A percentile compares a stretch with the other conserved stretches of the same genome.
These are phyloP conservation scores for Sporothrix inflata DNA, from an alignment of 2,329 filamentous ascomycete genomes.

Conservation along the genomic window DNA sequence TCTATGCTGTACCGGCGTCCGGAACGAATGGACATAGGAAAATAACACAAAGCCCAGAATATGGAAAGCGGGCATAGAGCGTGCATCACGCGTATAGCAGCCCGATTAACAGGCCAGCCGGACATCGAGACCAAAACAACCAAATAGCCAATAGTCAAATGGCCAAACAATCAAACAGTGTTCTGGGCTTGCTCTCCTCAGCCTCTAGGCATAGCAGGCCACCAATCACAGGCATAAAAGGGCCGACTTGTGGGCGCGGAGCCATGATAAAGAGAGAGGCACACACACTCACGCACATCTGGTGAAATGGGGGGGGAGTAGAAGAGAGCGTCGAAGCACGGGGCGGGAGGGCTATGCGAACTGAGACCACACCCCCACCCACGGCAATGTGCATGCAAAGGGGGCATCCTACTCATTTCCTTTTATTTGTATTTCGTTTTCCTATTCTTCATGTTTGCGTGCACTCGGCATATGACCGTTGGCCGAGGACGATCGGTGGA, in stretches of 20 bases:
- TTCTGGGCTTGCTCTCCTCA: neutral
- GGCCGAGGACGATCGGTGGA: neutral
- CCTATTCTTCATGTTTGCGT: neutral
- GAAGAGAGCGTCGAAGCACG: neutral
- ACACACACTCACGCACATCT: neutral
- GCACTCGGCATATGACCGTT: neutral
- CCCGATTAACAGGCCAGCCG: no score
- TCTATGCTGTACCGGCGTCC: no score
- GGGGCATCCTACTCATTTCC: neutral
- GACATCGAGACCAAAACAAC: neutral
- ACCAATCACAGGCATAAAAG: conserved; percentile 23
- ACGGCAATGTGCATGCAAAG: conserved; percentile 8
- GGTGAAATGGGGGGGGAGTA: neutral
- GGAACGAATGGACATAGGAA: no score
- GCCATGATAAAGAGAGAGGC: neutral
- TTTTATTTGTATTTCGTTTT: neutral
- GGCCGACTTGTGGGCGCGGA: conserved; percentile 4
- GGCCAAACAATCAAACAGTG: neutral
- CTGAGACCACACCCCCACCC: neutral
- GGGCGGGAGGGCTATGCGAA: conserved; percentile 3
- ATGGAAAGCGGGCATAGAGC: neutral
- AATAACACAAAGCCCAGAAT: neutral
- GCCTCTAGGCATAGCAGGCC: neutral
- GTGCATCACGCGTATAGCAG: neutral
- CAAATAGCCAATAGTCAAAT: neutral